These are phyloP conservation scores for Trametes cubensis DNA, from an alignment of 768 basidiomycete genomes.

Conservation along the genomic window DNA sequence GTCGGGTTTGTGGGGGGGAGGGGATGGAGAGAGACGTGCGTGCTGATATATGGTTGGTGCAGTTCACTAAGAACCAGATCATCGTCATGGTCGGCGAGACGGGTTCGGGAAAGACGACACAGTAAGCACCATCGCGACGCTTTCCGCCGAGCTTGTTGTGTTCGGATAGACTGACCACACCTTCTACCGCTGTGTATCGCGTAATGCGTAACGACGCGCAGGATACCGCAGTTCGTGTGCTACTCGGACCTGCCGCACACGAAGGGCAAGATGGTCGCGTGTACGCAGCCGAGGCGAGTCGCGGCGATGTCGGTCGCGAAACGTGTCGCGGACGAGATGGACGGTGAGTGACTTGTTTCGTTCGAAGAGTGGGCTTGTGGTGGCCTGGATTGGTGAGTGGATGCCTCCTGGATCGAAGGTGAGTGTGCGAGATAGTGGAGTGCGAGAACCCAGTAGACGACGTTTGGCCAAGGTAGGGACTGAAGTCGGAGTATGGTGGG, in stretches of 20 bases:
- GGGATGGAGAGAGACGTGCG: constrained; percentile 39
- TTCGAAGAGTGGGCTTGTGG: no score
- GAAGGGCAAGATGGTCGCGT: constrained; percentile 89
- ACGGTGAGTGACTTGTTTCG: constrained; percentile 58
- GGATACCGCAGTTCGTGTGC: constrained; percentile 96
- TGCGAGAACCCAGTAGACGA: no score
- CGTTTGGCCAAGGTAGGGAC: no score
- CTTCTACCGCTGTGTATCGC: no score
- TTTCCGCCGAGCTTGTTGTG: neutral
- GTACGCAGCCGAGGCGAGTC: constrained; percentile 94
- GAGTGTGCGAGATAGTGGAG: no score
- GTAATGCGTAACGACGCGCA: constrained; percentile 41
- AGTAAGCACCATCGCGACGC: constrained; percentile 51
- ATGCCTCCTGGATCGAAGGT: no score
- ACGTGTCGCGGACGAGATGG: constrained; percentile 99
- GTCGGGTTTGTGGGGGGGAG: no score
- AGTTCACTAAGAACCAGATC: constrained; percentile 82
- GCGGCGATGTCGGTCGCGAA: constrained; percentile 98
- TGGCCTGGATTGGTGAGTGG: no score
- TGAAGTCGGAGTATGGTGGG: no score
- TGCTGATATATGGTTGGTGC: constrained; percentile 27
- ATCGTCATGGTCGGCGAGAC: constrained; percentile 93
- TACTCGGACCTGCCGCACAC: constrained; percentile 92
- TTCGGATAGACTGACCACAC: neutral
- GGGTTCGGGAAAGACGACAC: constrained; percentile 94